Base-by-base conservation (phyloP, 2,329 filamentous ascomycete genomes). In the Phoma sp. region DNA sequence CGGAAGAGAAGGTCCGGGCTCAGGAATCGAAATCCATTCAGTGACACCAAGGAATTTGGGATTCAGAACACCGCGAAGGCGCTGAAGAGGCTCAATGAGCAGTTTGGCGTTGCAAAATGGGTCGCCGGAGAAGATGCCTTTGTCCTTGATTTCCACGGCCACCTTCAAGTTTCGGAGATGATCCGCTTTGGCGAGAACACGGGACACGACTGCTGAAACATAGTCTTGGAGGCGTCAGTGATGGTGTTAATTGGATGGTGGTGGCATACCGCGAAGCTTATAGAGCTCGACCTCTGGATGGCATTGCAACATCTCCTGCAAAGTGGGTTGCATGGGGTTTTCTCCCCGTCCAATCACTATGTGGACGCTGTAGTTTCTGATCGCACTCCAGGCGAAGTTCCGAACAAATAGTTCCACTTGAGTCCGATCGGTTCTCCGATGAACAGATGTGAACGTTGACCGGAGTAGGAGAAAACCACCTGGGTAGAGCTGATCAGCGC, bases 211-310 rank as follows among this genome's bases (percentile, higher is more conserved):
- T 8, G 70, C 69, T 11, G 61, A 58, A 4, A 72, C 58, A 42
- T 71, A 72, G 50, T 73, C 71, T 70, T 37, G 2, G 27, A 8
- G 14, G 1, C 0, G 35, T 57, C 23, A 51, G 10, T 29, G 32
- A 33, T n/a, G 13, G 11, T 30, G 11, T 18, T 42, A 6, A 7
- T 8, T 22, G 10, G 4, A 8, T 4, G 22, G 24, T 41, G 10
- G 5, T 14, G 1, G 48, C 56, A 32, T 36, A 68, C 66, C 66
- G 52, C 71, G 61, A 8, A 73, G 67, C 45, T 74, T 71, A 49
- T 74, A 74, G 27, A 74, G 61, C 44, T 74, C 71, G 1, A 74
- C 70, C 43, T 74, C 71, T 48, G 72, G 68, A 27, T 72, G 66
- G 69, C 68, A 74, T 1, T 43, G 22, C 29, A 30, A 10, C 11